Evolutionary conservation across 306 rosid genomes (phyloP), one percentile per base, ranked within the genome.

Genomic region (Pterocarpus santalinus): DNA sequence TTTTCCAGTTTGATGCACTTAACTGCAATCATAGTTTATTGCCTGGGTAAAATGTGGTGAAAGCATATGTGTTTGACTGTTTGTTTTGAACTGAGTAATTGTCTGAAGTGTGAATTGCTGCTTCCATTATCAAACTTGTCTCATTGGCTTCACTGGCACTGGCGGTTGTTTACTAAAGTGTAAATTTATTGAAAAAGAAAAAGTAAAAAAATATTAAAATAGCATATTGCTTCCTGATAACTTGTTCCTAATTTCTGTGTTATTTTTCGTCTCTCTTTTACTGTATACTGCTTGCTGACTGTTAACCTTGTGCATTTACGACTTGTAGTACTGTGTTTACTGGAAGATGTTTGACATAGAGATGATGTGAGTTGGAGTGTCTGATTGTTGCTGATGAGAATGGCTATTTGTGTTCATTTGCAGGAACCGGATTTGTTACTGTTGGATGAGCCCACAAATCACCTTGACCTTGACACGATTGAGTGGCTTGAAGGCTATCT

Each of bases 401-500:
- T 43, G 28, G 28, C 28, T 41, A 69, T 11, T 62, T 82, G 81
- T 66, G 49, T 69, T 87, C 51, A 46, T 76, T 75, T 85, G 86
- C 92, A 95, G 99, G 98, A 93, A 15, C 99, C 99, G 2, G 99
- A 95, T 91, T 85, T 95, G 58, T 82, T 95, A 56, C 91, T 95
- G 77, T 85, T 93, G 76, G 99, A 95, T 83, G 99, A 95, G 86
- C 98, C 99, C 4, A 93, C 98, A 32, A 95, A 95, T 88, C 98
- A 93, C 81, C 98, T 95, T 76, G 98, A 93, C 86, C 98, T 95
- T 66, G 99, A 95, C 78, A 95, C 99, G 16, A 95, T 95, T 69
- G 98, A 93, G 93, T 95, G 99, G 99, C 96, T 95, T 41, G 98
- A 95, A 80, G 86, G 83, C 32, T 95, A 93, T 91, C 97, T 95